phyloP scores from a whole-genome alignment of 495 filamentous ascomycete species.

The Neurospora sublineolata region DNA sequence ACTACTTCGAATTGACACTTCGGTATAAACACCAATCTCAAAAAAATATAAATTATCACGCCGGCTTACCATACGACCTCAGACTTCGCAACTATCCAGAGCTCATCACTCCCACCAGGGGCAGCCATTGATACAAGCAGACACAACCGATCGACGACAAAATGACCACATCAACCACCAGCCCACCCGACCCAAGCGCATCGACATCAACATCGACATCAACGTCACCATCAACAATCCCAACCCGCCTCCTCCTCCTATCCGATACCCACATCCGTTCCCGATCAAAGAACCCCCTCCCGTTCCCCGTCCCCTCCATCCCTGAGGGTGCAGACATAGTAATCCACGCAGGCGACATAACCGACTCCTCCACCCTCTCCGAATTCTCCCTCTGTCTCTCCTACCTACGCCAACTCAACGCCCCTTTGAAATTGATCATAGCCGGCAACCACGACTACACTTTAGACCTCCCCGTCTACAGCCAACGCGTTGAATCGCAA shows the following conservation, averaged over 20 bases:
- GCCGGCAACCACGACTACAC: conserved; percentile 73
- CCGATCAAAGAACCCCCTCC: conserved; percentile 13
- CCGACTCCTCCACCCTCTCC: conserved; percentile 42
- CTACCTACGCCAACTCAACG: conserved; percentile 44
- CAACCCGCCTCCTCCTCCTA: conserved; percentile 43
- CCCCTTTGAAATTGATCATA: conserved; percentile 69
- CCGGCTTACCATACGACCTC: neutral
- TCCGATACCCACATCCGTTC: conserved; percentile 46
- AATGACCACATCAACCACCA: neutral
- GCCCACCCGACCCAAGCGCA: neutral
- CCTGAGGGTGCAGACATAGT: conserved; percentile 39
- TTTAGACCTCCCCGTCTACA: conserved; percentile 39
- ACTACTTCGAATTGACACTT: neutral
- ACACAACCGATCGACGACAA: neutral
- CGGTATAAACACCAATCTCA: neutral
- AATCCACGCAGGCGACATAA: conserved; percentile 68
- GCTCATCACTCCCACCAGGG: neutral
- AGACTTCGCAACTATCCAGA: rapidly evolving
- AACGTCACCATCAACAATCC: neutral
- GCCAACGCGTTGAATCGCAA: neutral
- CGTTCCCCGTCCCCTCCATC: neutral
- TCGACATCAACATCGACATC: neutral
- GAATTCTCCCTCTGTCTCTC: conserved; percentile 45
- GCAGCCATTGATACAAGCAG: neutral
- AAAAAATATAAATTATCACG: neutral